Conservation (phyloP, 306 rosid species). For the Medicago ruthenica region DNA sequence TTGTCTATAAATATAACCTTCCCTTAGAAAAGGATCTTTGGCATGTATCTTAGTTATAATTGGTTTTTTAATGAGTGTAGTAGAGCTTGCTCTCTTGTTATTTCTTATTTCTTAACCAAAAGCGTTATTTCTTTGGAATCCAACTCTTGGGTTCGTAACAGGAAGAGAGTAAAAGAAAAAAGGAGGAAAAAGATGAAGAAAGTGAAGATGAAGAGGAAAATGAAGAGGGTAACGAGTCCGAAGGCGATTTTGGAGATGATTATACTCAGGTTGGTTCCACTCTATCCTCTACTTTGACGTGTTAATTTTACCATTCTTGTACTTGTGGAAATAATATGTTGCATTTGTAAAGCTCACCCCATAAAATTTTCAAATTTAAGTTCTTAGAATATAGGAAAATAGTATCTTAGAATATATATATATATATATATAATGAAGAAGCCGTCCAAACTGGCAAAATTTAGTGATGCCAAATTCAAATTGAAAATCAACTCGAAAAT, state of each 20-base stretch:
- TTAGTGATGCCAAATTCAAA: not conserved
- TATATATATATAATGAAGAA: not conserved
- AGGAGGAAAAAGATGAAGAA: conserved; percentile 51
- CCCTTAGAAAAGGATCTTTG: too few species aligned
- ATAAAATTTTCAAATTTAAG: conserved; percentile 17
- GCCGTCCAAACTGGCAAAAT: not conserved
- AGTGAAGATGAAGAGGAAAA: conserved; percentile 58
- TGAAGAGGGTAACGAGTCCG: conserved; percentile 37
- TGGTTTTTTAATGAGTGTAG: too few species aligned
- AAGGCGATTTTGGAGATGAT: conserved; percentile 54
- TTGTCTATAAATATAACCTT: too few species aligned
- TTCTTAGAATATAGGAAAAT: not conserved
- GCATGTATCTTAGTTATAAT: too few species aligned
- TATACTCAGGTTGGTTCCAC: conserved; percentile 67
- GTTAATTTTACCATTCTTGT: conserved; percentile 27
- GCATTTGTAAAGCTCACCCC: conserved; percentile 3
- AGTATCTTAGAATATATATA: not conserved
- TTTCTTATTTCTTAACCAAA: too few species aligned
- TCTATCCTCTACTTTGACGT: conserved; percentile 24
- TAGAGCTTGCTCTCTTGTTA: too few species aligned
- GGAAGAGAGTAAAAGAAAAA: conserved; percentile 38
- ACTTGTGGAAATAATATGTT: conserved; percentile 9
- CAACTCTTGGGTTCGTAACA: too few species aligned
- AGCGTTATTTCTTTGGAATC: too few species aligned
- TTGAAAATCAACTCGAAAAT: not conserved